phyloP scores from a whole-genome alignment of 1,284 basidiomycete genomes.

The Leccinum brunneo-olivaceum region DNA sequence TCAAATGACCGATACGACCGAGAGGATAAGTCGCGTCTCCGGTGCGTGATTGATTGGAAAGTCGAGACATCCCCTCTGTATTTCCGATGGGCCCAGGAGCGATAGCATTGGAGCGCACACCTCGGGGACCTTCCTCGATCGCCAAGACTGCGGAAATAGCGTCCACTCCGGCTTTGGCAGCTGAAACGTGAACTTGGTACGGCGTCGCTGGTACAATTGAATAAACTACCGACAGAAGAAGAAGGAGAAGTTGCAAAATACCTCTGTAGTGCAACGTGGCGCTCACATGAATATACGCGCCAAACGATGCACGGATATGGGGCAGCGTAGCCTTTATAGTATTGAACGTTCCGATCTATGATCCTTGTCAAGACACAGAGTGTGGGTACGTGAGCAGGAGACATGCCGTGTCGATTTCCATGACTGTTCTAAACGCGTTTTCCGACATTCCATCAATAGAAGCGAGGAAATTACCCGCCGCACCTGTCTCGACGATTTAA shows the following conservation, averaged over 20 bases:
- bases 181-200: constrained; percentile 89
- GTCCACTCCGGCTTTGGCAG: constrained; percentile 93
- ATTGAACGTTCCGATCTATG: constrained; percentile 84
- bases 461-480: constrained; percentile 85
- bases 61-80: constrained; percentile 76
- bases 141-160: constrained; percentile 81
- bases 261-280: constrained; percentile 88
- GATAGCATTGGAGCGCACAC: constrained; percentile 91
- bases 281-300: constrained; percentile 87
- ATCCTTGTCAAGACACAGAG: background rate
- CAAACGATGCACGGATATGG: constrained; percentile 64
- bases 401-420: constrained; percentile 87
- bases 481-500: constrained; percentile 44
- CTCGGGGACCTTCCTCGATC: constrained; percentile 89
- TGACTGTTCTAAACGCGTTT: constrained; percentile 87
- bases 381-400: background rate
- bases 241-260: constrained; percentile 26
- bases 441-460: constrained; percentile 77
- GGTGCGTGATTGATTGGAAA: constrained; percentile 38
- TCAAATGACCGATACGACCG: constrained; percentile 59
- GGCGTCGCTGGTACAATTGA: constrained; percentile 58
- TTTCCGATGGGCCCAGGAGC: constrained; percentile 81
- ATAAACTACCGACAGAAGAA: constrained; percentile 3
- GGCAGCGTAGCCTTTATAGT: constrained; percentile 88
- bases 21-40: constrained; percentile 38